Evolutionary conservation across 2,329 filamentous ascomycete species (phyloP).

Genomic region (Neopestalotiopsis rosae): DNA sequence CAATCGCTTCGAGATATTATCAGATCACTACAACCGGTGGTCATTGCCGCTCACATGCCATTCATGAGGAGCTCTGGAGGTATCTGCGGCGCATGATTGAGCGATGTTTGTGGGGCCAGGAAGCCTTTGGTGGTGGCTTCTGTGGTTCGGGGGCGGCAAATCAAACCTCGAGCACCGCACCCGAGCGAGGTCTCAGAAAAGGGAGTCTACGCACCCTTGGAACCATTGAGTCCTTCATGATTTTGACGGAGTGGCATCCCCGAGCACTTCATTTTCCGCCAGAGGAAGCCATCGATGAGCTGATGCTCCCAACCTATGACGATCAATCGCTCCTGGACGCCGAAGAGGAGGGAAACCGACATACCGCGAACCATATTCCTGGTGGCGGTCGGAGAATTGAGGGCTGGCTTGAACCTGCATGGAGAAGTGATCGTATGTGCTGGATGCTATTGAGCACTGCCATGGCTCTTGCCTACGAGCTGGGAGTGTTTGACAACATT

Average conservation of each 20-base stretch:
- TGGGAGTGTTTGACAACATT: slow-evolving; percentile 93
- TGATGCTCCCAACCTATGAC: slow-evolving; percentile 67
- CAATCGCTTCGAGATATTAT: slow-evolving; percentile 88
- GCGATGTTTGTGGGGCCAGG: slow-evolving; percentile 92
- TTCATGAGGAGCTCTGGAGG: slow-evolving; percentile 94
- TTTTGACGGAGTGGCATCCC: slow-evolving; percentile 97
- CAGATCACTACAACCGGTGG: slow-evolving; percentile 80
- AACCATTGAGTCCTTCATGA: slow-evolving; percentile 91
- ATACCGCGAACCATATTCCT: slow-evolving; percentile 47
- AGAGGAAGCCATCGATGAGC: slow-evolving; percentile 74
- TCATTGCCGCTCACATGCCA: slow-evolving; percentile 83
- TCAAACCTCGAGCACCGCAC: slow-evolving; percentile 70
- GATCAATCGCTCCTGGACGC: slow-evolving; percentile 44
- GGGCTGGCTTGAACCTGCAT: slow-evolving; percentile 95
- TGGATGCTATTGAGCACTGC: slow-evolving; percentile 97
- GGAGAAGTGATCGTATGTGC: slow-evolving; percentile 93
- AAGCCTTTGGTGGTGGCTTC: slow-evolving; percentile 90
- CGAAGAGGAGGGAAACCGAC: slow-evolving; percentile 42
- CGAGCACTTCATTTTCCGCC: slow-evolving; percentile 92
- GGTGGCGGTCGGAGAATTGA: slow-evolving; percentile 86
- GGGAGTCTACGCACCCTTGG: slow-evolving; percentile 87
- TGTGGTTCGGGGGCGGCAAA: slow-evolving; percentile 71
- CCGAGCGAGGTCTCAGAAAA: slow-evolving; percentile 73
- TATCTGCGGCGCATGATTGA: slow-evolving; percentile 96
- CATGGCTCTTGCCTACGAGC: slow-evolving; percentile 87